Conservation (phyloP, 2,329 filamentous ascomycete species). For the Pseudogymnoascus sp. region DNA sequence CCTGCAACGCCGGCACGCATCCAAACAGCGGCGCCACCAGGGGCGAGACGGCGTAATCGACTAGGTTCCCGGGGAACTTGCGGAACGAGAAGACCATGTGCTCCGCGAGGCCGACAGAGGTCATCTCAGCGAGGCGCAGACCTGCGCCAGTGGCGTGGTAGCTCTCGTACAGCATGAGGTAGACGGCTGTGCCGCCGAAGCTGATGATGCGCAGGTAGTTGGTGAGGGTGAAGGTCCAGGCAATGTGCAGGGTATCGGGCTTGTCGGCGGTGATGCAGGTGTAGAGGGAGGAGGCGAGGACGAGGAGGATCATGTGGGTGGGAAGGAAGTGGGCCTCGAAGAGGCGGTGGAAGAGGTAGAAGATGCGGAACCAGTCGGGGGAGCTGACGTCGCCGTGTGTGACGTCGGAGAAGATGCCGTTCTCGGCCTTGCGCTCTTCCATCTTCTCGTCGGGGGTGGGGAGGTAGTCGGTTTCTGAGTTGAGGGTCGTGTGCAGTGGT, state of each 20-base stretch:
- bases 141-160: slow-evolving; percentile 58
- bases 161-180: slow-evolving; percentile 59
- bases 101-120: slow-evolving; percentile 53
- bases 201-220: slow-evolving; percentile 48
- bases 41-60: slow-evolving; percentile 60
- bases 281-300: slow-evolving; percentile 56
- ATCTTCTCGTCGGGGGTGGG: slow-evolving; percentile 19
- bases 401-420: slow-evolving; percentile 49
- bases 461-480: slow-evolving; percentile 22
- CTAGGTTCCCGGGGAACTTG: slow-evolving; percentile 45
- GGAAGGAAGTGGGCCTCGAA: slow-evolving; percentile 69
- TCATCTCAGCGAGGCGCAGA: slow-evolving; percentile 59
- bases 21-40: slow-evolving; percentile 62
- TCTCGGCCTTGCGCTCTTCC: slow-evolving; percentile 28
- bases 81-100: slow-evolving; percentile 58
- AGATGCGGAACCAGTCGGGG: slow-evolving; percentile 48
- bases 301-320: slow-evolving; percentile 57
- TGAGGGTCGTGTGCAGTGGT: slow-evolving; percentile 46
- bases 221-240: slow-evolving; percentile 53
- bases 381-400: slow-evolving; percentile 43
- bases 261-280: slow-evolving; percentile 44
- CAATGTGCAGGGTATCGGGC: slow-evolving; percentile 45
- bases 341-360: slow-evolving; percentile 57
- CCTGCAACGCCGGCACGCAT: slow-evolving; percentile 59
- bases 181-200: slow-evolving; percentile 55